Evolutionary conservation across 345 rosid species (phyloP).

Genomic region (Eucalyptus curtisii): DNA sequence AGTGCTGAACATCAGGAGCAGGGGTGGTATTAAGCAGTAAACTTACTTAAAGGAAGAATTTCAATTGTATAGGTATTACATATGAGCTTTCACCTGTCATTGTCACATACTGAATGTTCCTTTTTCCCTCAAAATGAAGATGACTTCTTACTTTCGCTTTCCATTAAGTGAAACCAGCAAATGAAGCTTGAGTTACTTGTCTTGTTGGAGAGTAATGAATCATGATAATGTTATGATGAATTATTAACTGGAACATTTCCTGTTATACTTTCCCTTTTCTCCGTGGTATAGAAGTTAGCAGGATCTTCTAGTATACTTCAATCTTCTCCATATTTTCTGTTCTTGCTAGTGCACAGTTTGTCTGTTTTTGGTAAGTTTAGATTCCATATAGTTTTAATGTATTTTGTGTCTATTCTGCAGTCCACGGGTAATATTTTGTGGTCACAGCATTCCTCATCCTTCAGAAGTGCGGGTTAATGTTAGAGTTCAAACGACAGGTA

Average conservation of each 20-base stretch:
- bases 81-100: not conserved
- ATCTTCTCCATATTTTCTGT: not conserved
- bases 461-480: conserved; percentile 69
- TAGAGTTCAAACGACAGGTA: conserved; percentile 93
- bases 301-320: not conserved
- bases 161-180: not conserved
- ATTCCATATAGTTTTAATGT: not conserved
- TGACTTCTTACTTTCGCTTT: not conserved
- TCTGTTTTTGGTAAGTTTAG: not conserved
- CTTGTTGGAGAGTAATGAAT: not conserved
- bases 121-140: not conserved
- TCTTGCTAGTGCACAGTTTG: not conserved
- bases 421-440: conserved; percentile 61
- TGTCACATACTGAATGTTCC: not conserved
- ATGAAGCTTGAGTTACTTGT: not conserved
- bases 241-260: not conserved
- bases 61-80: not conserved
- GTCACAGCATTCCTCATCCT: conserved; percentile 92
- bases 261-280: not conserved
- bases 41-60: not conserved
- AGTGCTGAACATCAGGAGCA: not conserved
- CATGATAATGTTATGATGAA: not conserved
- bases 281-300: not conserved
- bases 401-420: conserved; percentile 25
- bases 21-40: not conserved